These are phyloP conservation scores for Heterobasidion occidentale DNA, from an alignment of 1,284 basidiomycete species.

Conservation along the genomic window DNA sequence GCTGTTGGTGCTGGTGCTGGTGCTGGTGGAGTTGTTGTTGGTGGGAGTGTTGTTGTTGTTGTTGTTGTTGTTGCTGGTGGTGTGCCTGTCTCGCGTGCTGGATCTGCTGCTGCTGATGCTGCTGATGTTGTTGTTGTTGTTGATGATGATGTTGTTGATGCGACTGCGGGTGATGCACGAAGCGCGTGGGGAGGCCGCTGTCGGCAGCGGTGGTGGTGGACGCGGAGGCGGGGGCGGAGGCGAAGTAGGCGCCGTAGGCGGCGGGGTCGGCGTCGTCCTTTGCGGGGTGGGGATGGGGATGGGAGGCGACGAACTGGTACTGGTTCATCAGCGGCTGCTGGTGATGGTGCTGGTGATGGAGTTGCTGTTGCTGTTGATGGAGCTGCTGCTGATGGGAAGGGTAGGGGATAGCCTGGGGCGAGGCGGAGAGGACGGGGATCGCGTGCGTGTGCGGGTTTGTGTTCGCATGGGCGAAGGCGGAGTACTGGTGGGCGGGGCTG, in stretches of 20 bases:
- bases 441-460: no score
- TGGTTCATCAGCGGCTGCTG: conserved; percentile 13
- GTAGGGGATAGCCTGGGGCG: no score
- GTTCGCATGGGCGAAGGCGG: conserved; percentile 6
- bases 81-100: background rate
- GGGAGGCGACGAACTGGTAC: conserved; percentile 10
- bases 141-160: background rate
- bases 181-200: background rate
- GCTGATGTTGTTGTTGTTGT: background rate
- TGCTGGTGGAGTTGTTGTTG: background rate
- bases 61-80: background rate
- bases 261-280: background rate
- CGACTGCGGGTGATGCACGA: background rate
- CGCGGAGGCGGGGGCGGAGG: background rate
- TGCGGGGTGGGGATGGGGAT: background rate
- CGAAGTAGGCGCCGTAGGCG: background rate
- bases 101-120: background rate
- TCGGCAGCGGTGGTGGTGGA: background rate
- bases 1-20: background rate
- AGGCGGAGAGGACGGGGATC: no score
- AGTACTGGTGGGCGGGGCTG: conserved; percentile 1
- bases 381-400: background rate
- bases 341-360: conserved; percentile 2
- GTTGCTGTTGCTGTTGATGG: background rate
- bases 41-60: background rate